A percentile compares a stretch with the other conserved stretches of the same genome.
phyloP scores from a whole-genome alignment of 768 basidiomycete species.

The Pisolithus microcarpus region DNA sequence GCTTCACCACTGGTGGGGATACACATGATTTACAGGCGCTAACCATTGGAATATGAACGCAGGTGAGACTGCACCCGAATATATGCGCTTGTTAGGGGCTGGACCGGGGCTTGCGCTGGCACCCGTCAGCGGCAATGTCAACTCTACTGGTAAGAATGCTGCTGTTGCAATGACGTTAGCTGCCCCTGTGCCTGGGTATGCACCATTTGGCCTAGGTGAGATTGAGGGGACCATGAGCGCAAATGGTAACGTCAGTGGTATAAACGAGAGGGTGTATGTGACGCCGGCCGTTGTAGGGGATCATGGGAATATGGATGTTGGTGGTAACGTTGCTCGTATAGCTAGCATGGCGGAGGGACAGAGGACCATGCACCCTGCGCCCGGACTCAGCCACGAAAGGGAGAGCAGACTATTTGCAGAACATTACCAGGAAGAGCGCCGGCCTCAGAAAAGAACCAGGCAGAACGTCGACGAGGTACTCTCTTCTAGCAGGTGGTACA shows the following conservation, averaged over 20 bases:
- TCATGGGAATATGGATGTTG: conserved; percentile 4
- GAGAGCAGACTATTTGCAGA: conserved; percentile 2
- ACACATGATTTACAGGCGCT: background rate
- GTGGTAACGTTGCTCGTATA: background rate
- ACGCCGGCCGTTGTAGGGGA: conserved; percentile 2
- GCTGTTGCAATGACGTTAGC: conserved; percentile 1
- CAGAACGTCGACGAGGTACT: conserved; percentile 14
- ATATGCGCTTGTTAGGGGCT: conserved; percentile 18
- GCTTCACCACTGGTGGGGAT: background rate
- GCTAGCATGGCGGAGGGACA: too few relatives aligned
- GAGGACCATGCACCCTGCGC: background rate
- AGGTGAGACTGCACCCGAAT: conserved; percentile 10
- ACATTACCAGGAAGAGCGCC: conserved; percentile 4
- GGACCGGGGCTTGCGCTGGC: background rate
- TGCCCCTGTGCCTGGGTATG: conserved; percentile 16
- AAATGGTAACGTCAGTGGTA: background rate
- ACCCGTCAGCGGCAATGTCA: conserved; percentile 3
- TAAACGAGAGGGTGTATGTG: conserved; percentile 4
- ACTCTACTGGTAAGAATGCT: too few relatives aligned
- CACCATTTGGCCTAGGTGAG: background rate
- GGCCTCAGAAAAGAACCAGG: conserved; percentile 13
- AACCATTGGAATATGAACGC: background rate
- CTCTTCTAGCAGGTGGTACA: background rate
- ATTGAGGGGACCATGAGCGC: background rate
- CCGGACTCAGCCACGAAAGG: conserved; percentile 9